Percentiles rank a stretch among this genome's conserved stretches.
Evolutionary conservation across 2,329 filamentous ascomycete species (phyloP).

Genomic region (Calonectria hongkongensis): DNA sequence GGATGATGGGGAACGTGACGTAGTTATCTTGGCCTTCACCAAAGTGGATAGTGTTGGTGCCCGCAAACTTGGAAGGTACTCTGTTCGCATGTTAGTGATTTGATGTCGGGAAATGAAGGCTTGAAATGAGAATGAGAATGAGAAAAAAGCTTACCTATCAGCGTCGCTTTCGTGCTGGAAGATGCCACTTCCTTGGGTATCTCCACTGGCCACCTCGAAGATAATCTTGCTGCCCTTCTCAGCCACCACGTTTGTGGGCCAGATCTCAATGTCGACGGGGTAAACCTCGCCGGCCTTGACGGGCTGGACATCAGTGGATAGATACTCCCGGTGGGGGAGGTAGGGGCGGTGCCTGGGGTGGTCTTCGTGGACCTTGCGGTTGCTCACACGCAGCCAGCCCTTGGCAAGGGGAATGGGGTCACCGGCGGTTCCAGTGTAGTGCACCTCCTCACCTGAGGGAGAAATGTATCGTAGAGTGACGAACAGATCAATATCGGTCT

Average conservation of each 20-base stretch:
- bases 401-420: conserved; percentile 78
- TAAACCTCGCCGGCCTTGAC: conserved; percentile 75
- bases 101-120: background rate
- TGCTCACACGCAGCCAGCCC: conserved; percentile 76
- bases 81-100: background rate
- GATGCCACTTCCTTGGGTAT: conserved; percentile 76
- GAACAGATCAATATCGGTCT: conserved; percentile 76
- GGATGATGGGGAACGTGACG: conserved; percentile 39
- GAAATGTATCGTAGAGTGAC: conserved; percentile 77
- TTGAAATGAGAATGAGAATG: background rate
- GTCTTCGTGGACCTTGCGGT: conserved; percentile 71
- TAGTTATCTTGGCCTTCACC: conserved; percentile 35
- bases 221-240: conserved; percentile 69
- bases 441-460: conserved; percentile 72
- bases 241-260: conserved; percentile 77
- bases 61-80: conserved; percentile 34
- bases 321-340: conserved; percentile 75
- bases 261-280: conserved; percentile 76
- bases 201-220: conserved; percentile 73
- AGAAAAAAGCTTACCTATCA: conserved; percentile 63
- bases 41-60: conserved; percentile 37
- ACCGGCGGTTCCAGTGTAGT: conserved; percentile 79
- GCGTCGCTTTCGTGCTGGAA: conserved; percentile 71
- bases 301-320: conserved; percentile 71
- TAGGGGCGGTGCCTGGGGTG: conserved; percentile 72